Base-by-base conservation (phyloP, 768 basidiomycete genomes). In the Boletus vinaceobasis region DNA sequence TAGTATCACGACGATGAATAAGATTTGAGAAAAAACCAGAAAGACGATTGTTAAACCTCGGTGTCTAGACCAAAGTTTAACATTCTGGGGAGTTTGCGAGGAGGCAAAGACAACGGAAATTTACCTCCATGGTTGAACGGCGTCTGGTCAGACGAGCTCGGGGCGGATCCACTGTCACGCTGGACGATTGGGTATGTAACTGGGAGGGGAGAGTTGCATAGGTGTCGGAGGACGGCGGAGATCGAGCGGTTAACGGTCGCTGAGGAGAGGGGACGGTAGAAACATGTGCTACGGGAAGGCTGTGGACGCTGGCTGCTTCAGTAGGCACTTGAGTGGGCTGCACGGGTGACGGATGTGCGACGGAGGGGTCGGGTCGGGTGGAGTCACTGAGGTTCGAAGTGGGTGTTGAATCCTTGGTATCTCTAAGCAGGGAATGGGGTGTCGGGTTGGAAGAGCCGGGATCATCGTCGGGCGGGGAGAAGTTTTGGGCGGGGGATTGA, bases 11-110 rank as follows among this genome's bases (percentile, higher is more conserved):
- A 52, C 90, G 82, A 65, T 87, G 84, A 7, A 93, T 88, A 54
- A 93, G 77, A 62, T 82, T 83, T 15, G 82, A 86, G 68, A 92
- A 85, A 71, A 93, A 93, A n/a, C 90, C 90, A 26, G 91, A 93
- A 31, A 93, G 76, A 29, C 90, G 80, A 65, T 85, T 90, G 27
- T 86, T 78, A 37, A 85, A 73, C 53, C 89, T 85, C 55, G 72
- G 70, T 79, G 86, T 67, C 61, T 63, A 64, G 45, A 52, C 35
- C 36, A 15, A 52, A 46, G 21, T 9, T 57, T 17, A 60, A 57
- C 49, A 46, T 44, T 42, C 50, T 48, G 52, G 50, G 39, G 44
- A 46, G 45, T 14, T 43, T 35, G 29, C 27, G 43, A 38, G 44
- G 47, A 57, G 44, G 46, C 40, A 55, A 8, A 52, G 39, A 51